A percentile compares a stretch with the other conserved stretches of the same genome.
These are phyloP conservation scores for Chlamydomonas sphaeroides DNA, from an alignment of 139 green algal genomes.

Conservation along the genomic window DNA sequence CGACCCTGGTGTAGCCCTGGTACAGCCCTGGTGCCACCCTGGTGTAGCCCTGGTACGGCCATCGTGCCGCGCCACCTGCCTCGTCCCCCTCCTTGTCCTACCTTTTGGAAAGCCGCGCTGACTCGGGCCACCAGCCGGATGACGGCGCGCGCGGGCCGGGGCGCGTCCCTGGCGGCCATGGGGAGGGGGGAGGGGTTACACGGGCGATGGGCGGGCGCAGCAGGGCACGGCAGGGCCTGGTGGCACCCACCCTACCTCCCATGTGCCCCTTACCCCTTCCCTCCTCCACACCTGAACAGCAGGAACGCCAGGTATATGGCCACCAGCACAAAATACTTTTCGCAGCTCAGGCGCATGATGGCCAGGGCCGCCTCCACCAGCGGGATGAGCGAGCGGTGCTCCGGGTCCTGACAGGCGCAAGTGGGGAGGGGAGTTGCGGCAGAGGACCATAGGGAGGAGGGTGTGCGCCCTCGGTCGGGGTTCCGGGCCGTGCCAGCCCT, in stretches of 20 bases:
- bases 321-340: conserved; percentile 86
- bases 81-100: conserved; percentile 21
- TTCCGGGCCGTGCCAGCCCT: too few species aligned
- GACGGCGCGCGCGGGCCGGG: conserved; percentile 38
- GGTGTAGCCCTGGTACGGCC: too few species aligned
- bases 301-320: conserved; percentile 74
- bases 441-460: too few species aligned
- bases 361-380: conserved; percentile 81
- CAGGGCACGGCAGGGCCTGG: too few species aligned
- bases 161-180: conserved; percentile 18
- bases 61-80: too few species aligned
- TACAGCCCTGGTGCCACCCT: too few species aligned
- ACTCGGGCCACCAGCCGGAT: conserved; percentile 61
- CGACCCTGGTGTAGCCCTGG: too few species aligned
- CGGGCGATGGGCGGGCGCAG: too few species aligned
- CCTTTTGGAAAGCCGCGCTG: conserved; percentile 69
- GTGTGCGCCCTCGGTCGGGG: too few species aligned
- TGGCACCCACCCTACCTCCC: too few species aligned
- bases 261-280: neutral
- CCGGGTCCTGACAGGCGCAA: conserved; percentile 64
- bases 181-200: too few species aligned
- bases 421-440: too few species aligned
- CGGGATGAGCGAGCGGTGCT: conserved; percentile 71
- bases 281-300: conserved; percentile 66
- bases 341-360: conserved; percentile 86